phyloP scores from a whole-genome alignment of 257 asterid species.

The Salvia rosmarinus region DNA sequence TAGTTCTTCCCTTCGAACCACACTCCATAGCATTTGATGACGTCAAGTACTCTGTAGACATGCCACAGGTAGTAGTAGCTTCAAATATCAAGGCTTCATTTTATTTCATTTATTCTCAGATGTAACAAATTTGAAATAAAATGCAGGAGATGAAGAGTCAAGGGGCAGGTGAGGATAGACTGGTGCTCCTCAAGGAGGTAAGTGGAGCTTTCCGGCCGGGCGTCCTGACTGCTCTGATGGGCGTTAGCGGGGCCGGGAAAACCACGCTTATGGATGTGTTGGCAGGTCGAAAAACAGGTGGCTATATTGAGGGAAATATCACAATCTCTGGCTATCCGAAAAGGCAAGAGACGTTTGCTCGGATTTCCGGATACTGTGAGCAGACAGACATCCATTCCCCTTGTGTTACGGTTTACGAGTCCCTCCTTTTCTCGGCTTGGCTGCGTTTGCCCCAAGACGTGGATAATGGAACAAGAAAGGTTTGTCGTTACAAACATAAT shows the following conservation, averaged over 20 bases:
- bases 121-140: not conserved
- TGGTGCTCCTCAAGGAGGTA: slow-evolving; percentile 56
- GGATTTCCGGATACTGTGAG: slow-evolving; percentile 70
- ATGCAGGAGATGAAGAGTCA: slow-evolving; percentile 47
- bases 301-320: slow-evolving; percentile 63
- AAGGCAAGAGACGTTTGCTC: slow-evolving; percentile 66
- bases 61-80: slow-evolving; percentile 59
- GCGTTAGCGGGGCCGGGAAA: slow-evolving; percentile 77
- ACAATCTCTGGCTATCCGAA: slow-evolving; percentile 66
- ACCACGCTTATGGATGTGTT: slow-evolving; percentile 73
- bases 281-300: slow-evolving; percentile 74
- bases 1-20: slow-evolving; percentile 60
- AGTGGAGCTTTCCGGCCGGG: slow-evolving; percentile 76
- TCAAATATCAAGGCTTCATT: no score
- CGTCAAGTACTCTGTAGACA: slow-evolving; percentile 60
- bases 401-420: slow-evolving; percentile 58
- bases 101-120: no score
- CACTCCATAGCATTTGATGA: slow-evolving; percentile 54
- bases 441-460: slow-evolving; percentile 59
- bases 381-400: slow-evolving; percentile 74
- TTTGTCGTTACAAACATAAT: no score
- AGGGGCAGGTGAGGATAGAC: slow-evolving; percentile 50
- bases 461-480: slow-evolving; percentile 49
- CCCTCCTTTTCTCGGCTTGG: slow-evolving; percentile 68
- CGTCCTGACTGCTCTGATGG: slow-evolving; percentile 71